These are phyloP conservation scores for Yamadazyma taylorii DNA, from an alignment of 1,139 yeast species.

Conservation along the genomic window DNA sequence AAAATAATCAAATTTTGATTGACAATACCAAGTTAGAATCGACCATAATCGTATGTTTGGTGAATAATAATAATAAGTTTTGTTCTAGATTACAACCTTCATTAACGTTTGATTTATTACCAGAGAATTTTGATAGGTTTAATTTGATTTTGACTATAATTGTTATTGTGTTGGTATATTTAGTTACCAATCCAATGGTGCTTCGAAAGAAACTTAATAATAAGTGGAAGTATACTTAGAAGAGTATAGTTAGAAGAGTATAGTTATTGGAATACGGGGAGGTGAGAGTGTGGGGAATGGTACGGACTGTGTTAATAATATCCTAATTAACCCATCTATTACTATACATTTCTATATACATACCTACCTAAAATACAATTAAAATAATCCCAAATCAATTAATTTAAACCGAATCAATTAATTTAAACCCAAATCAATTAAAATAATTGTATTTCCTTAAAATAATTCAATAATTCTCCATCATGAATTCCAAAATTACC, in stretches of 20 bases:
- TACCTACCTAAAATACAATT: too few species aligned
- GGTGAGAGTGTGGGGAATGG: too few species aligned
- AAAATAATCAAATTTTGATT: conserved; percentile 37
- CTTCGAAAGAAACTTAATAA: conserved; percentile 44
- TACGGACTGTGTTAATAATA: too few species aligned
- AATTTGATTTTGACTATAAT: conserved; percentile 64
- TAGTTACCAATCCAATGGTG: conserved; percentile 60
- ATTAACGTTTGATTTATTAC: conserved; percentile 75
- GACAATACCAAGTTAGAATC: conserved; percentile 78
- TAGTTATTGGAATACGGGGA: too few species aligned
- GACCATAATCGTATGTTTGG: conserved; percentile 68
- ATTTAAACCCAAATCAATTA: too few species aligned
- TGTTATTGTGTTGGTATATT: conserved; percentile 45
- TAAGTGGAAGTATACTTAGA: conserved; percentile 29
- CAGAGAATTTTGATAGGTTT: conserved; percentile 63
- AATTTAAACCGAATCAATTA: too few species aligned
- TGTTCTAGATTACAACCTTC: conserved; percentile 82
- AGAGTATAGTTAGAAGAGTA: too few species aligned
- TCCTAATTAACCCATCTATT: too few species aligned
- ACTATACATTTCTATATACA: not conserved
- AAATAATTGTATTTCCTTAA: conserved; percentile 4
- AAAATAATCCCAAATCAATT: too few species aligned
- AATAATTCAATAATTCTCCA: conserved; percentile 24
- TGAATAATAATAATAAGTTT: conserved; percentile 65
- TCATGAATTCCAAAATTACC: conserved; percentile 28